Base-by-base conservation (phyloP, 2,329 filamentous ascomycete species). In the Penicillium thymicola region DNA sequence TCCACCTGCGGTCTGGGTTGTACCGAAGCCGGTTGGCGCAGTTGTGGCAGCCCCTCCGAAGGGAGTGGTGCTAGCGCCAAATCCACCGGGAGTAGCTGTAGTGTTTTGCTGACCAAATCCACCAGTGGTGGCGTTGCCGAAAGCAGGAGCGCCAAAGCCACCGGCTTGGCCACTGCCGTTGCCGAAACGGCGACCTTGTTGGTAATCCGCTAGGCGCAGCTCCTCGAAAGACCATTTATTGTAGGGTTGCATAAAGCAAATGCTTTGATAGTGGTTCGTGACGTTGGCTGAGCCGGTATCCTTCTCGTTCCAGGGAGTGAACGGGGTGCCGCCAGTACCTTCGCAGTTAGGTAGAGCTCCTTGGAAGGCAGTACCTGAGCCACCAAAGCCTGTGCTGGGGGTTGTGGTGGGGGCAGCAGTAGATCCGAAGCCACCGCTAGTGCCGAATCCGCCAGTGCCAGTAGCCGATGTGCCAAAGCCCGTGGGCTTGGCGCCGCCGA, bases 191-290 rank as follows among this genome's bases (percentile, higher is more conserved):
- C 92, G 86, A 49, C 92, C 92, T 73, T 92, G 89, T 57, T 87
- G 84, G 72, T 99, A 99, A 74, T 99, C 94, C 44, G 86, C 90
- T 59, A 96, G 75, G 68, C 90, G 83, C 52, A 94, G 76, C 73
- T 94, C 79, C 69, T 89, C 94, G n/a, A 90, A 85, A 10, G 93
- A 97, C 79, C 89, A 97, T 72, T 94, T 95, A 73, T 87, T 87
- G 78, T 80, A 80, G 6, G 78, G 76, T 44, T 70, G 71, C 76
- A 78, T 78, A 54, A 79, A 78, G 25, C 67, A 74, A 61, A 81
- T 76, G 61, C 77, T 80, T 65, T 81, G 78, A 55, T 77, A 81
- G 55, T 76, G 70, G 58, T 76, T 79, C 49, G 70, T 80, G 10
- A 64, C 62, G 38, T 51, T 70, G n/a, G 69, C 67, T 43, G 64